Percentiles rank a stretch among this genome's conserved stretches.
Conservation (phyloP, 1,284 basidiomycete genomes). For the Ceratorhiza oryzae-sativae region DNA sequence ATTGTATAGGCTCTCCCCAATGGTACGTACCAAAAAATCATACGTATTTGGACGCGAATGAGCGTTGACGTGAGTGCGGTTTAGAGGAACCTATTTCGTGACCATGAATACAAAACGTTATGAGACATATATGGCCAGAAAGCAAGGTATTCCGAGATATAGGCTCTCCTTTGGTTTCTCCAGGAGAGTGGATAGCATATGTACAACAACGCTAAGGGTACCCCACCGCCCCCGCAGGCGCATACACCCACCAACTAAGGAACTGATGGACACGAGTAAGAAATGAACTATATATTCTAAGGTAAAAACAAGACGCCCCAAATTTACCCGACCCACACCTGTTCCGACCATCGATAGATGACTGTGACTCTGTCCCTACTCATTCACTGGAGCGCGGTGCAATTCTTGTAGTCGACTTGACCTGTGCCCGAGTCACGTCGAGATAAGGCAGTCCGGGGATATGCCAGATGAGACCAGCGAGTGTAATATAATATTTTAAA, state of each 20-base stretch:
- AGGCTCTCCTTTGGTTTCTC: neutral
- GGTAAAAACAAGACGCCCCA: slow-evolving; percentile 29
- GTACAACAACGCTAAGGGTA: slow-evolving; percentile 29
- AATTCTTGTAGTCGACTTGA: slow-evolving; percentile 40
- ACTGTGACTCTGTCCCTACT: slow-evolving; percentile 44
- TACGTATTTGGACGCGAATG: no score
- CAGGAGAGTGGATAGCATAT: neutral
- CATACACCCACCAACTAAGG: slow-evolving; percentile 17
- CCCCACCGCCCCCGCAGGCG: slow-evolving; percentile 40
- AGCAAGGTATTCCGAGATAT: slow-evolving; percentile 46
- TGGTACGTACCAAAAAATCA: no score
- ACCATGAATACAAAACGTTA: slow-evolving; percentile 45
- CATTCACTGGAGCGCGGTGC: slow-evolving; percentile 47
- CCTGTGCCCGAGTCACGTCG: slow-evolving; percentile 14
- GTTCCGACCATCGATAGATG: slow-evolving; percentile 38
- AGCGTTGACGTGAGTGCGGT: no score
- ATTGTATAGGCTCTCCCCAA: no score
- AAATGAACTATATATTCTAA: slow-evolving; percentile 9
- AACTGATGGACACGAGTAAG: slow-evolving; percentile 20
- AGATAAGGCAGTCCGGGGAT: neutral
- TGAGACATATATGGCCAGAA: slow-evolving; percentile 46
- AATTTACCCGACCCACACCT: slow-evolving; percentile 41
- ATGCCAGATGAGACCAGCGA: slow-evolving; percentile 26
- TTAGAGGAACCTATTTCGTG: no score
- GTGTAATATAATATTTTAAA: neutral